Conservation (phyloP, 306 rosid species). For the Acacia confusa region DNA sequence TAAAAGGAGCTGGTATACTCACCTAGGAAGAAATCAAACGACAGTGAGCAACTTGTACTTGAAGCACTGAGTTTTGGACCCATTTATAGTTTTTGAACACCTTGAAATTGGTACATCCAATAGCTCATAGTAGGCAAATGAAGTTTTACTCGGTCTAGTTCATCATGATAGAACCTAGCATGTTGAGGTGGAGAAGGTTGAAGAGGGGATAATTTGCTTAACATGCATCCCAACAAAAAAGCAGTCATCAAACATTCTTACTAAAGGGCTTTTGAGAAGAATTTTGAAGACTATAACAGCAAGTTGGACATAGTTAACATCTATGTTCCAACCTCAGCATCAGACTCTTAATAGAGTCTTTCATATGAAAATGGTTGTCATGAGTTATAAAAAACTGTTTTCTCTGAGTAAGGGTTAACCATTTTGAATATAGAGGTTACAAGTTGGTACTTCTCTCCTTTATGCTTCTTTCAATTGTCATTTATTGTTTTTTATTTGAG, state of each 20-base stretch:
- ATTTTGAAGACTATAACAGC: neutral
- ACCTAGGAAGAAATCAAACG: neutral
- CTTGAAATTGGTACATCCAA: neutral
- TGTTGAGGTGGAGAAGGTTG: neutral
- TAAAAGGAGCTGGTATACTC: neutral
- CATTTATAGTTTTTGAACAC: neutral
- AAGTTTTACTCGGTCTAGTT: too few species aligned
- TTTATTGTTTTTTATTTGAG: neutral
- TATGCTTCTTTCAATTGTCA: neutral
- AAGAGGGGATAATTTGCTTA: neutral
- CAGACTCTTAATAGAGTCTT: neutral
- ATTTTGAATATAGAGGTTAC: neutral
- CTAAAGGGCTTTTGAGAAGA: neutral
- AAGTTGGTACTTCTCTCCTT: slow-evolving; percentile 10
- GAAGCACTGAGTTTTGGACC: neutral
- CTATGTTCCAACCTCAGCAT: neutral
- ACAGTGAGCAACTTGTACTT: neutral
- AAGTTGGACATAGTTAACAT: neutral
- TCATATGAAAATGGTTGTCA: neutral
- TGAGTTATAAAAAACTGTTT: neutral
- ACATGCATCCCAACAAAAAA: neutral
- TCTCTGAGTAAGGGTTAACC: slow-evolving; percentile 5
- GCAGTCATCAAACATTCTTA: neutral
- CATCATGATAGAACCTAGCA: neutral
- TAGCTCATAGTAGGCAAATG: neutral